Base-by-base conservation (phyloP, 768 basidiomycete species). In the Rhizopogon vinicolor region DNA sequence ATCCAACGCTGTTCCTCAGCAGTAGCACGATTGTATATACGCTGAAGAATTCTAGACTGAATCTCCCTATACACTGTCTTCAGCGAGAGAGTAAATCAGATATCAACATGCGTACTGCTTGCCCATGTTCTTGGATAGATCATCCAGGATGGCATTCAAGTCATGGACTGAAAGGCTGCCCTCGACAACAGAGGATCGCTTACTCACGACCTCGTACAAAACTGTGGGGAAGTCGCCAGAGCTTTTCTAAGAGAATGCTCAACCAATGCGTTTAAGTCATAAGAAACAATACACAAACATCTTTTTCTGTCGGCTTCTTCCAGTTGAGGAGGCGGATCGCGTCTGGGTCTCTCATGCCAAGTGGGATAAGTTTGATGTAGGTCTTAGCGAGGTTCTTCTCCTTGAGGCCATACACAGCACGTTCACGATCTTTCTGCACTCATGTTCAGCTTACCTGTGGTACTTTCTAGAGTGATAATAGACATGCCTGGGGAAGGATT, bases 1-100 rank as follows among this genome's bases (percentile, higher is more conserved):
- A 99, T 86, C 97, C 97, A 99, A 46, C 85, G 83, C 64, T 97
- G 95, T 64, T 98, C 95, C 54, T 87, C 83, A 0, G 95, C 77
- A 1, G 94, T 96, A 25, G 87, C 75, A 42, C 82, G 81, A 63
- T 91, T 88, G 61, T 89, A 88, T 2, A 97, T 68, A 2, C 87
- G 81, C 59, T 87, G 84, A 58, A 98, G 67, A 28, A 93, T 82
- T 48, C 80, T 87, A 3, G 85, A 80, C 62, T 95, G 91, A 10
- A 81, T 63, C 18, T 90, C 86, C 28, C 93, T 97, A 63, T 7
- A 35, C 56, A n/a, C 3, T 5, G 29, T 40, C 33, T 58, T 65
- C 9, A 49, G 46, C 33, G 8, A 16, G 5, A 22, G 19, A 22
- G 33, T 8, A 22, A 35, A 16, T 35, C 8, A 3, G 29, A 49